phyloP scores from a whole-genome alignment of 352 stramenopile genomes.

The Globisporangium splendens region DNA sequence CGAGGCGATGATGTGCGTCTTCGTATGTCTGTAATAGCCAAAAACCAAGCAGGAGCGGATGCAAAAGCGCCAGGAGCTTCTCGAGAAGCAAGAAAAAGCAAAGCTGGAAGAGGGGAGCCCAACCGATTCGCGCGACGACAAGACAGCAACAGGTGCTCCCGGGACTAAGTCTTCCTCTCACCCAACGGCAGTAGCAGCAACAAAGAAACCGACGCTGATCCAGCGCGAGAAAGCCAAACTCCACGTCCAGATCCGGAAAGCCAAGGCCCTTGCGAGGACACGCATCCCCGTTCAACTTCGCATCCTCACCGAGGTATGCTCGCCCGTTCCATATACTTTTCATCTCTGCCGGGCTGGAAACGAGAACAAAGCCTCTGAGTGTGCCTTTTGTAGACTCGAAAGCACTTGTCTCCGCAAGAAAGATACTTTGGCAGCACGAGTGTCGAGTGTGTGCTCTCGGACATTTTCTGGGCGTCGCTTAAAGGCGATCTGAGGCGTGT shows the following conservation, averaged over 20 bases:
- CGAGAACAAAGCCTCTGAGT: neutral
- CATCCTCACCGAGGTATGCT: constrained; percentile 44
- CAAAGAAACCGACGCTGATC: constrained; percentile 38
- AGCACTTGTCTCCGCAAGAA: constrained; percentile 52
- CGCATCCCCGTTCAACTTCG: constrained; percentile 66
- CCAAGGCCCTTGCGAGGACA: constrained; percentile 44
- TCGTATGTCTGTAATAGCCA: constrained; percentile 1
- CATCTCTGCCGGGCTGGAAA: neutral
- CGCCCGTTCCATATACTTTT: neutral
- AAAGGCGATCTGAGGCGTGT: constrained; percentile 61
- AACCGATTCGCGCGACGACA: neutral
- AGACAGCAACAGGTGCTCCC: neutral
- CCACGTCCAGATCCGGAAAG: constrained; percentile 50
- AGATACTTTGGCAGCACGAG: constrained; percentile 54
- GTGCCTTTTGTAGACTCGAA: constrained; percentile 23
- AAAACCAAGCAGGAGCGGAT: constrained; percentile 58
- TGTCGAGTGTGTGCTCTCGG: constrained; percentile 51
- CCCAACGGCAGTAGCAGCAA: neutral
- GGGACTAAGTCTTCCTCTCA: neutral
- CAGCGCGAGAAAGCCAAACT: constrained; percentile 50
- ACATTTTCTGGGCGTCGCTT: constrained; percentile 67
- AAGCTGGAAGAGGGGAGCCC: constrained; percentile 10
- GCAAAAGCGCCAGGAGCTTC: constrained; percentile 39
- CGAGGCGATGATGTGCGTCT: neutral
- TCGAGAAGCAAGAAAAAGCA: constrained; percentile 61